Evolutionary conservation across 805 yeast genomes (phyloP).

Genomic region (Lachancea cidri): DNA sequence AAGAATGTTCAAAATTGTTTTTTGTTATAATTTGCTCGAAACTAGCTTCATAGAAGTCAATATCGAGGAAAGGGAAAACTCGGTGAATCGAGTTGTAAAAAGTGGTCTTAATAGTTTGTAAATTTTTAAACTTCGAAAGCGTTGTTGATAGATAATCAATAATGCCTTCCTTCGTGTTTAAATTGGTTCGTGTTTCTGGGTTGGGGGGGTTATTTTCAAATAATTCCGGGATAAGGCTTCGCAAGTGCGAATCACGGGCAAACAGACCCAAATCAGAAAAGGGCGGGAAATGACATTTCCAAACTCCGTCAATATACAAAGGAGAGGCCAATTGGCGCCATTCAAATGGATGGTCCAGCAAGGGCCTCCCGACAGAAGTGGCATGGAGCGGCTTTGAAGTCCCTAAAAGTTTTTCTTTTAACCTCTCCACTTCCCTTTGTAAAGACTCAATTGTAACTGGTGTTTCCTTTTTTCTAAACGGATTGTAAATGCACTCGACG

Average conservation of each 20-base stretch:
- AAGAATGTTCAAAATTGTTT: neutral
- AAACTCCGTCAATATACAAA: slow-evolving; percentile 4
- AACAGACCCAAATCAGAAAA: slow-evolving; percentile 7
- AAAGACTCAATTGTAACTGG: slow-evolving; percentile 4
- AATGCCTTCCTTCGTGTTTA: neutral
- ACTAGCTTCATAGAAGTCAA: neutral
- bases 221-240: slow-evolving; percentile 1
- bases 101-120: neutral
- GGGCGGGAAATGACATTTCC: slow-evolving; percentile 6
- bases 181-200: neutral
- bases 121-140: neutral
- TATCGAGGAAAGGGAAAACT: slow-evolving; percentile 3
- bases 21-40: neutral
- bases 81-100: slow-evolving; percentile 1
- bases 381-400: neutral
- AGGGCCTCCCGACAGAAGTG: neutral
- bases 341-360: neutral
- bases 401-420: slow-evolving; percentile 1
- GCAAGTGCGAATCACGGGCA: slow-evolving; percentile 6
- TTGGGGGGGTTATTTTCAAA: slow-evolving; percentile 2
- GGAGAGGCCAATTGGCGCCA: slow-evolving; percentile 4
- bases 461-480: slow-evolving; percentile 3
- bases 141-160: neutral
- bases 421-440: slow-evolving; percentile 1
- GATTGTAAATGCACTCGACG: slow-evolving; percentile 7